phyloP scores from a whole-genome alignment of 441 rosid genomes.

The Sinapis alba region DNA sequence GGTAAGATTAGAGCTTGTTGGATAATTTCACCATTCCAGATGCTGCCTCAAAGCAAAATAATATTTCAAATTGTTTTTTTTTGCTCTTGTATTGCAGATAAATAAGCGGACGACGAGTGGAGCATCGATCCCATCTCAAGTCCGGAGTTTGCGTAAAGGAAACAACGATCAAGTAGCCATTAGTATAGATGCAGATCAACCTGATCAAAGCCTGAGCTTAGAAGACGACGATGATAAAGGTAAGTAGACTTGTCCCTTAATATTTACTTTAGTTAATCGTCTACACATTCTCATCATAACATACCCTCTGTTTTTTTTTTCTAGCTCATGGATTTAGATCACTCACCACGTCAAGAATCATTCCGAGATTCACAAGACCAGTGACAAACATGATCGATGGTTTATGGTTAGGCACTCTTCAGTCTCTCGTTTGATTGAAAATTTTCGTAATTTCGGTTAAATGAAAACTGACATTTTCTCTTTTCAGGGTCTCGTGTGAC shows the following conservation, averaged over 20 bases:
- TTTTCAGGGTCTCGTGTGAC: constrained; percentile 77
- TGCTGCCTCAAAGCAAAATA: neutral
- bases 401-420: constrained; percentile 64
- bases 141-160: constrained; percentile 87
- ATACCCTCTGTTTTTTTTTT: constrained; percentile 1
- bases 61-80: neutral
- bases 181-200: constrained; percentile 72
- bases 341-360: constrained; percentile 78
- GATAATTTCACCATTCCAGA: constrained; percentile 3
- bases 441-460: neutral
- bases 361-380: constrained; percentile 89
- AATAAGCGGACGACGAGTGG: constrained; percentile 78
- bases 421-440: neutral
- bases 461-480: neutral
- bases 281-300: constrained; percentile 4
- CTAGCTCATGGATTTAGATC: constrained; percentile 98
- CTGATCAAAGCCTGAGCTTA: constrained; percentile 49
- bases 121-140: constrained; percentile 71
- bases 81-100: constrained; percentile 49
- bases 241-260: constrained; percentile 28
- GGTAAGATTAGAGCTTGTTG: constrained; percentile 54
- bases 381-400: constrained; percentile 88
- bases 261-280: neutral
- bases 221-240: constrained; percentile 99
- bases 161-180: constrained; percentile 95